Evolutionary conservation across 2,329 filamentous ascomycete genomes (phyloP).

Genomic region (Fusarium chuoi): DNA sequence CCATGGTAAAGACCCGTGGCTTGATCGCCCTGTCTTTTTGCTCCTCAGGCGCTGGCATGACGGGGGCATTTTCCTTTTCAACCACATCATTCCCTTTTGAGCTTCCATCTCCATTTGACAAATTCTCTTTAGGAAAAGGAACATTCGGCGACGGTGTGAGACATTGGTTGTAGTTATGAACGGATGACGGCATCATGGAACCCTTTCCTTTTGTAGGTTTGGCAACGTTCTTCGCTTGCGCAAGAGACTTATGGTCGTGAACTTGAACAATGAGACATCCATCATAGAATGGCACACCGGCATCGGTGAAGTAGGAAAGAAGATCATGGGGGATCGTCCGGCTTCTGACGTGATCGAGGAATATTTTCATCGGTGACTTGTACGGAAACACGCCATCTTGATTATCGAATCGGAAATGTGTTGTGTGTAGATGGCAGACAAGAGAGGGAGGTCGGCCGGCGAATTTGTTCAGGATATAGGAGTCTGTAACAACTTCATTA

Average conservation of each 20-base stretch:
- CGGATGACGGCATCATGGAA: constrained; percentile 77
- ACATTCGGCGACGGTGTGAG: constrained; percentile 89
- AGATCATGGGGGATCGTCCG: constrained; percentile 91
- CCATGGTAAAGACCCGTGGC: constrained; percentile 77
- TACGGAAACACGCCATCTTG: constrained; percentile 94
- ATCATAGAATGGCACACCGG: constrained; percentile 87
- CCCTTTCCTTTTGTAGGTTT: constrained; percentile 63
- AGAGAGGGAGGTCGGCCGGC: constrained; percentile 81
- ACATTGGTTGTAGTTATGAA: constrained; percentile 92
- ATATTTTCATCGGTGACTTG: constrained; percentile 87
- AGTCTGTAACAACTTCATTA: constrained; percentile 72
- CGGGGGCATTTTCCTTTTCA: constrained; percentile 64
- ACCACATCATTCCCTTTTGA: constrained; percentile 42
- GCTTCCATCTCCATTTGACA: constrained; percentile 47
- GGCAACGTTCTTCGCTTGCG: constrained; percentile 69
- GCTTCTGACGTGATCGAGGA: constrained; percentile 79
- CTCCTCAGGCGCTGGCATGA: constrained; percentile 61
- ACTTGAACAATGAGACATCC: constrained; percentile 94
- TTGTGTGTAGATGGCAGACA: constrained; percentile 84
- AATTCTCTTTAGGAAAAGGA: constrained; percentile 74
- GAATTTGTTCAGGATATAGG: constrained; percentile 87
- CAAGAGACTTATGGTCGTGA: constrained; percentile 82
- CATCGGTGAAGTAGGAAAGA: constrained; percentile 77
- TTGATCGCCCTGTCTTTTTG: constrained; percentile 52
- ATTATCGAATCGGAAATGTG: constrained; percentile 90